phyloP scores from a whole-genome alignment of 352 stramenopile genomes.

The Globisporangium viniferum region DNA sequence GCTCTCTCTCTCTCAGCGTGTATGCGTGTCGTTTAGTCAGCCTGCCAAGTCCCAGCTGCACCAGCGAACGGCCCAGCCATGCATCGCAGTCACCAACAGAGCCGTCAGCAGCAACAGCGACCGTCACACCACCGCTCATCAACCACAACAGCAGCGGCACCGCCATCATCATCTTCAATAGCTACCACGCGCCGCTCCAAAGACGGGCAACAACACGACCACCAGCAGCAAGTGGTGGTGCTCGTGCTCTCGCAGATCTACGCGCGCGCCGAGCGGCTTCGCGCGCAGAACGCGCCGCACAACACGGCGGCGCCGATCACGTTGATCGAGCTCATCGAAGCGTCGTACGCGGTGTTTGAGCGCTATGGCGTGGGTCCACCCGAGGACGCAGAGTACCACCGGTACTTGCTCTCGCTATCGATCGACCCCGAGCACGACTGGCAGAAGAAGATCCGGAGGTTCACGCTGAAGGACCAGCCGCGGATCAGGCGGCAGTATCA shows the following conservation, averaged over 20 bases:
- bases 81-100: background rate
- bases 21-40: background rate
- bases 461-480: slow-evolving; percentile 20
- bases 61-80: background rate
- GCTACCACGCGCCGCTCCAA: background rate
- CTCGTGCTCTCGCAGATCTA: slow-evolving; percentile 54
- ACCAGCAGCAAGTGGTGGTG: slow-evolving; percentile 6
- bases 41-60: background rate
- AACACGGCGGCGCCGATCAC: slow-evolving; percentile 27
- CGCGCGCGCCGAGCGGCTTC: slow-evolving; percentile 26
- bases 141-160: background rate
- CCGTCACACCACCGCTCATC: background rate
- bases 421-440: slow-evolving; percentile 57
- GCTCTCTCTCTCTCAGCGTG: background rate
- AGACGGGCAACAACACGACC: background rate
- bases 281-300: background rate
- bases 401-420: slow-evolving; percentile 49
- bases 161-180: background rate
- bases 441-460: slow-evolving; percentile 45
- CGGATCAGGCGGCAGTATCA: slow-evolving; percentile 20
- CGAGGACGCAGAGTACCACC: slow-evolving; percentile 53
- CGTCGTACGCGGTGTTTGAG: slow-evolving; percentile 49
- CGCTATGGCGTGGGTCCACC: slow-evolving; percentile 38
- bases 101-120: background rate
- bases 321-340: slow-evolving; percentile 63